Evolutionary conservation across 148 eudicot species (phyloP).

Genomic region (Hydrangea macrophylla): DNA sequence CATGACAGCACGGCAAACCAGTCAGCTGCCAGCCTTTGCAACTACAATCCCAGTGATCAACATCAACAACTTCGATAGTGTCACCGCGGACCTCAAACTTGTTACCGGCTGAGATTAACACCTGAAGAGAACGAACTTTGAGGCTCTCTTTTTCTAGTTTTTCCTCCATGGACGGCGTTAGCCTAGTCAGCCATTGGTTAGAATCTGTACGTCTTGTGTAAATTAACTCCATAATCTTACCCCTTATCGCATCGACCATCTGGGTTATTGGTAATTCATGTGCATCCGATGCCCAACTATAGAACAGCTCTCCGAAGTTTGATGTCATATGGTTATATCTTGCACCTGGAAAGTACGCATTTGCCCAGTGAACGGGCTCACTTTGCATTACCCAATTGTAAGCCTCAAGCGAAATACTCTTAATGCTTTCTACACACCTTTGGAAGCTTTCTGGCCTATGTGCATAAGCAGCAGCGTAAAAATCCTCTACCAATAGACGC

Average conservation of each 20-base stretch:
- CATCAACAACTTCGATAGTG: conserved; percentile 63
- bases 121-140: conserved; percentile 55
- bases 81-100: conserved; percentile 84
- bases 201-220: conserved; percentile 51
- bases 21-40: conserved; percentile 85
- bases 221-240: conserved; percentile 69
- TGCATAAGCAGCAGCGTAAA: conserved; percentile 74
- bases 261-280: conserved; percentile 91
- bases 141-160: conserved; percentile 62
- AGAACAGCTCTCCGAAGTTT: conserved; percentile 77
- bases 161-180: conserved; percentile 88
- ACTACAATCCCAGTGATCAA: conserved; percentile 70
- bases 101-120: conserved; percentile 44
- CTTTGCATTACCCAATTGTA: conserved; percentile 78
- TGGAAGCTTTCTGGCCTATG: conserved; percentile 59
- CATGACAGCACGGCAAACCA: conserved; percentile 91
- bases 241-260: conserved; percentile 81
- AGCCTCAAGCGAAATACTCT: conserved; percentile 76
- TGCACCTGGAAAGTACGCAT: conserved; percentile 70
- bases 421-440: conserved; percentile 56
- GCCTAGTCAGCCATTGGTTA: conserved; percentile 59
- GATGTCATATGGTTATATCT: conserved; percentile 82
- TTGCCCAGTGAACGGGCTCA: conserved; percentile 86
- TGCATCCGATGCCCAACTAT: conserved; percentile 91
- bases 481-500: conserved; percentile 77